A percentile compares a stretch with the other conserved stretches of the same genome.
Evolutionary conservation across 257 asterid species (phyloP).

Genomic region (Nyctanthes arbortristis): DNA sequence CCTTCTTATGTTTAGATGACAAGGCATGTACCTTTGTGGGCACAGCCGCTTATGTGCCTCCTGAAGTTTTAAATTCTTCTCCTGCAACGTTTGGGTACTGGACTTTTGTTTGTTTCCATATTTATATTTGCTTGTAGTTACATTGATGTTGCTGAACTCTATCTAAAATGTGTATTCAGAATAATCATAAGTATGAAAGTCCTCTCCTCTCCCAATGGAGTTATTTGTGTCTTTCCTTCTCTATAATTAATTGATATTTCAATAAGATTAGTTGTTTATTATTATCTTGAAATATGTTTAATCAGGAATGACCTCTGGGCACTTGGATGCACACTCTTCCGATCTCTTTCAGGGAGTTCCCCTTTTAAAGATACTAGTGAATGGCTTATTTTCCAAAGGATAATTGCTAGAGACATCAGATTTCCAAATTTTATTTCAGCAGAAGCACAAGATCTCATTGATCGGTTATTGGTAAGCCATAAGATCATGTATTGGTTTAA

Average conservation of each 20-base stretch:
- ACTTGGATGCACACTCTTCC: slow-evolving; percentile 97
- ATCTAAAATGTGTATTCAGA: not conserved
- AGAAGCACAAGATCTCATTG: slow-evolving; percentile 90
- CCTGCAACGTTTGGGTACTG: slow-evolving; percentile 89
- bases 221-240: slow-evolving; percentile 3
- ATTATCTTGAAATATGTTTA: slow-evolving; percentile 10
- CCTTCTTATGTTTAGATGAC: slow-evolving; percentile 55
- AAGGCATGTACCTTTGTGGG: slow-evolving; percentile 99
- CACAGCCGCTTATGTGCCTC: slow-evolving; percentile 99
- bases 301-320: slow-evolving; percentile 99
- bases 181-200: not conserved
- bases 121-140: not conserved
- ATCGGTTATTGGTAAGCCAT: slow-evolving; percentile 74
- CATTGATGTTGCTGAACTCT: not conserved
- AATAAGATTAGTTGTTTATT: slow-evolving; percentile 12
- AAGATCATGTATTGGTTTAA: not conserved
- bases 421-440: slow-evolving; percentile 83
- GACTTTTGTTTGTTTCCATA: not conserved
- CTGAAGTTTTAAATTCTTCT: slow-evolving; percentile 94
- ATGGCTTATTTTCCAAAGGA: slow-evolving; percentile 97
- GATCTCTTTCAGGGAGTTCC: slow-evolving; percentile 98
- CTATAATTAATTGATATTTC: slow-evolving; percentile 13
- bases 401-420: slow-evolving; percentile 89
- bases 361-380: slow-evolving; percentile 97
- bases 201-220: not conserved